Conservation (phyloP, 1,284 basidiomycete genomes). For the Rugiboletus extremiorientalis region DNA sequence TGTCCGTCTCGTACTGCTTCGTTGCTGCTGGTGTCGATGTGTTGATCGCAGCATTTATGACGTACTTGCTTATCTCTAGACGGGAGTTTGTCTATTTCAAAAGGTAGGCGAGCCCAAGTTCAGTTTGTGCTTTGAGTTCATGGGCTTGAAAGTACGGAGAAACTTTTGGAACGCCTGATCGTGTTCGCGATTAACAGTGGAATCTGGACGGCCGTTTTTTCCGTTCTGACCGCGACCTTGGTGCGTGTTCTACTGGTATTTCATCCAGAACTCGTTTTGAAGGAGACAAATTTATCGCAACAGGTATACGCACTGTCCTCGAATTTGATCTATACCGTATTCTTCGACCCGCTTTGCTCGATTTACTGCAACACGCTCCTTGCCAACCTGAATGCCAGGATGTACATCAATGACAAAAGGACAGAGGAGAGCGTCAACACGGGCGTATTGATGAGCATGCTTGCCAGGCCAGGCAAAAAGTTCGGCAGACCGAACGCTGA, state of each 20-base stretch:
- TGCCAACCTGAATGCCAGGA: constrained; percentile 16
- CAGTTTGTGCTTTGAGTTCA: background rate
- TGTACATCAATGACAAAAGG: no score
- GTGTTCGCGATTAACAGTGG: constrained; percentile 17
- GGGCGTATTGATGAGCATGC: no score
- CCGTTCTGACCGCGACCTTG: constrained; percentile 10
- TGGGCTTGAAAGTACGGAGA: background rate
- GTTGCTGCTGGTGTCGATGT: background rate
- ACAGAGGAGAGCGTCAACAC: no score
- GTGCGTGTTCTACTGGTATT: background rate
- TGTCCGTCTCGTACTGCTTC: background rate
- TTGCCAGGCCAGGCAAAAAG: no score
- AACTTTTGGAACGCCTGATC: background rate
- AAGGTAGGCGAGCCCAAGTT: background rate
- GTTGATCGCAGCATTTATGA: background rate
- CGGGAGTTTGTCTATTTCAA: background rate
- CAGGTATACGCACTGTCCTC: background rate
- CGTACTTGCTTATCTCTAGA: background rate
- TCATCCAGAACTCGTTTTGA: background rate
- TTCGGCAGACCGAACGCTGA: no score
- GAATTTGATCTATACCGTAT: background rate
- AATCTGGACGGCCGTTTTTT: constrained; percentile 16
- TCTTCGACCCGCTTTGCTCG: constrained; percentile 10
- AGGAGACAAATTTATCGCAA: no score
- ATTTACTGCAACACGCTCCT: constrained; percentile 19